Evolutionary conservation across 495 filamentous ascomycete genomes (phyloP).

Genomic region (Lophiotrema nucula): DNA sequence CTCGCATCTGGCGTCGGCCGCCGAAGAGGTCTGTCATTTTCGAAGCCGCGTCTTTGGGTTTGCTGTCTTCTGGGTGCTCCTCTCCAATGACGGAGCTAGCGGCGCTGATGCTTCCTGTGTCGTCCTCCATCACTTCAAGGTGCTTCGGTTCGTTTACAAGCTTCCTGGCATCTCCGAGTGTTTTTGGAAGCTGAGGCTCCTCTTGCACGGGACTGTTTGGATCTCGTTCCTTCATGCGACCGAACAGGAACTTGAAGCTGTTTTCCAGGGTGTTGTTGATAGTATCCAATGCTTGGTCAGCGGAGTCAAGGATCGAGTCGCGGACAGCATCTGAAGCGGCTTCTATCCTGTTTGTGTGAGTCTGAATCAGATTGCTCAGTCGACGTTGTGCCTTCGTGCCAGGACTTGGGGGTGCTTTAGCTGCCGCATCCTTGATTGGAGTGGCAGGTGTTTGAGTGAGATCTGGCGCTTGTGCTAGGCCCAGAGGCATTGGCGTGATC

Average conservation of each 20-base stretch:
- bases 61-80: slow-evolving; percentile 26
- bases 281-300: slow-evolving; percentile 86
- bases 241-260: slow-evolving; percentile 91
- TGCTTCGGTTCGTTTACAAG: slow-evolving; percentile 71
- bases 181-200: slow-evolving; percentile 69
- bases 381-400: slow-evolving; percentile 57
- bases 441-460: slow-evolving; percentile 42
- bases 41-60: slow-evolving; percentile 48
- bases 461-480: slow-evolving; percentile 30
- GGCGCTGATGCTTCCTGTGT: slow-evolving; percentile 44
- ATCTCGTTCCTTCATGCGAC: slow-evolving; percentile 70
- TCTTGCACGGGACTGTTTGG: slow-evolving; percentile 47
- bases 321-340: slow-evolving; percentile 73
- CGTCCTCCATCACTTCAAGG: slow-evolving; percentile 47
- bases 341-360: slow-evolving; percentile 73
- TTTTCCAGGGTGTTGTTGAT: slow-evolving; percentile 84
- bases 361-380: slow-evolving; percentile 79
- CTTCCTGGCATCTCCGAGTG: slow-evolving; percentile 85
- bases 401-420: slow-evolving; percentile 45
- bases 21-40: slow-evolving; percentile 62
- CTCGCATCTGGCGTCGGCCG: slow-evolving; percentile 59
- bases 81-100: slow-evolving; percentile 43
- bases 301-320: slow-evolving; percentile 78
- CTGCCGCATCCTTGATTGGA: slow-evolving; percentile 22
- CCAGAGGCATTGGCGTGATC: slow-evolving; percentile 46